Evolutionary conservation across 2,329 filamentous ascomycete genomes (phyloP), one percentile per base, ranked within the genome.

Genomic region (Talaromyces albobiverticillius): DNA sequence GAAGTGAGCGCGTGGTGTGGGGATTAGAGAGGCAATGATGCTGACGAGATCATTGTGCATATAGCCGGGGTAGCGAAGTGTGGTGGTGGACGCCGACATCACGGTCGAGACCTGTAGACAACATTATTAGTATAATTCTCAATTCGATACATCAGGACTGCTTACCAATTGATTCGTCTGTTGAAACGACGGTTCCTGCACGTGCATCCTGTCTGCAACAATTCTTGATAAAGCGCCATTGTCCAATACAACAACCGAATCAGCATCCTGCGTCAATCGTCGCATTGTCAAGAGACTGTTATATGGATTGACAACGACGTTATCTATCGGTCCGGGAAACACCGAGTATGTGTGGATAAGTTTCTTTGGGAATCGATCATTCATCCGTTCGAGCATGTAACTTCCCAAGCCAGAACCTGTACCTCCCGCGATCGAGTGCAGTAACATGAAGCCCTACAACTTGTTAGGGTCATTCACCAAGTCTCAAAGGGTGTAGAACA

Each of bases 21-120:
- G 94, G 58, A 99, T 97, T 40, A 99, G 82, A 18, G 91, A 95
- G 22, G 95, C 94, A 55, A 99, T 82, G 64, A 99, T 97, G 72
- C 93, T 94, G 67, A 96, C 92, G 14, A 99, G 86, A 69, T 99
- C 94, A 72, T 99, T 99, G 79, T 99, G 94, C 94, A 99, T 99
- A 76, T 99, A 99, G 36, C 94, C 94, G 1, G 94, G 94, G 71
- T 99, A 99, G 67, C 94, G 84, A 48, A 99, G 84, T 2, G 95
- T 96, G 9, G 93, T 97, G 3, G 94, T 99, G 68, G 90, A 95
- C 36, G 94, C 94, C 32, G 92, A 96, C 94, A 99, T 99, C 71
- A 99, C 95, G 1, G 95, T 99, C 7, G 91, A 94, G 3, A 94
- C 82, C 83, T 88, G 46, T n/a, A 40, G 3, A 22, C 16, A 4